phyloP scores from a whole-genome alignment of 495 filamentous ascomycete genomes.

The Haplographium delicatum region DNA sequence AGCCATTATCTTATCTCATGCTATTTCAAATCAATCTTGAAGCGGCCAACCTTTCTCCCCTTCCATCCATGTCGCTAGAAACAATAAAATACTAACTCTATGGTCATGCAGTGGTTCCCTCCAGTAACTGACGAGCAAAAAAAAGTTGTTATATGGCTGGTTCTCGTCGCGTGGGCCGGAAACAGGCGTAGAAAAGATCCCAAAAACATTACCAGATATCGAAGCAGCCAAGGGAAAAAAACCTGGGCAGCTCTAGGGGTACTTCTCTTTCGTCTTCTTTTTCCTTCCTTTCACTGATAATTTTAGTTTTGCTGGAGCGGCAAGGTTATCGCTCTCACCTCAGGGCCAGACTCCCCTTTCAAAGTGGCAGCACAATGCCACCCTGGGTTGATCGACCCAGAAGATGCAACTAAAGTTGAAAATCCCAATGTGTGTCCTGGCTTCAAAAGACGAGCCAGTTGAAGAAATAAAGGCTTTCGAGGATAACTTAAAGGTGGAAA shows the following conservation, averaged over 20 bases:
- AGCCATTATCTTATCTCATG: too few species aligned
- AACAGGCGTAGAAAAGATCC: constrained; percentile 58
- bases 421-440: constrained; percentile 58
- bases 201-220: constrained; percentile 54
- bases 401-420: constrained; percentile 61
- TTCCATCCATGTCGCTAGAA: not conserved
- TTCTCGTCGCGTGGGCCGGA: constrained; percentile 61
- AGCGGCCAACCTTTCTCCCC: constrained; percentile 35
- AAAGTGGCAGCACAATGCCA: constrained; percentile 63
- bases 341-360: constrained; percentile 57
- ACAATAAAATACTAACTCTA: not conserved
- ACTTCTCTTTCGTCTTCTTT: constrained; percentile 14
- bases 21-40: too few species aligned
- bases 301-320: constrained; percentile 73
- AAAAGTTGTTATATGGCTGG: constrained; percentile 65
- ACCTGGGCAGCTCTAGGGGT: constrained; percentile 78
- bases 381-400: constrained; percentile 84
- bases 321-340: constrained; percentile 56
- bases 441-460: constrained; percentile 59
- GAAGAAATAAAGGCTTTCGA: constrained; percentile 69
- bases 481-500: constrained; percentile 55
- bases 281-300: not conserved
- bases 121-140: constrained; percentile 76
- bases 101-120: constrained; percentile 48
- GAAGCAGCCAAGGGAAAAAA: constrained; percentile 47